Evolutionary conservation across 208 protist genomes (phyloP).

Genomic region (Trypanosoma congolense): DNA sequence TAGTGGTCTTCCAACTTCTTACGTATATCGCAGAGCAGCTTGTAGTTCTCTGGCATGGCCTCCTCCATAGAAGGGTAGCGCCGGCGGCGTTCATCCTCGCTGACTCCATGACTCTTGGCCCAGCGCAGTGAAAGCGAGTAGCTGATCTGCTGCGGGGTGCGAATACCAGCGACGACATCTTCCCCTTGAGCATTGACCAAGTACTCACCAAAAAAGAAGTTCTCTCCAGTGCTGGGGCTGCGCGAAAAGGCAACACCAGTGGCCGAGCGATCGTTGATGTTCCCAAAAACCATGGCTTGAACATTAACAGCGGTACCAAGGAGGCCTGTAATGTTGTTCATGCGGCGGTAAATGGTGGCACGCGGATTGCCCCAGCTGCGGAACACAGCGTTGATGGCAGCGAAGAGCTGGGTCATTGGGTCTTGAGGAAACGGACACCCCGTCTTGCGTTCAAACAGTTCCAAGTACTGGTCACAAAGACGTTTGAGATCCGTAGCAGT

Average conservation of each 20-base stretch:
- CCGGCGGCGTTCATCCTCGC: slow-evolving; percentile 51
- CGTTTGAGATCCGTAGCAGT: slow-evolving; percentile 69
- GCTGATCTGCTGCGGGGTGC: slow-evolving; percentile 89
- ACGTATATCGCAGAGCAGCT: slow-evolving; percentile 78
- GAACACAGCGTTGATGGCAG: slow-evolving; percentile 90
- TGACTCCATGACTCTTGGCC: slow-evolving; percentile 67
- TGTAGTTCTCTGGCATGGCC: slow-evolving; percentile 82
- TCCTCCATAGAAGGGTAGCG: slow-evolving; percentile 83
- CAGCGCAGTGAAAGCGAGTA: slow-evolving; percentile 50
- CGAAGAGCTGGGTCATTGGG: slow-evolving; percentile 80
- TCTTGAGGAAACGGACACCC: slow-evolving; percentile 85
- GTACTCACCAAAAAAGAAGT: slow-evolving; percentile 93
- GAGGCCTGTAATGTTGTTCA: slow-evolving; percentile 88
- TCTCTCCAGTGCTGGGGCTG: slow-evolving; percentile 90
- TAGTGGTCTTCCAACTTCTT: slow-evolving; percentile 87
- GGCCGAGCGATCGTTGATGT: slow-evolving; percentile 86
- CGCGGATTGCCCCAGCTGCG: slow-evolving; percentile 87
- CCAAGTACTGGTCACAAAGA: slow-evolving; percentile 66
- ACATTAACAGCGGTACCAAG: slow-evolving; percentile 94
- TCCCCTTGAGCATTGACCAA: slow-evolving; percentile 94
- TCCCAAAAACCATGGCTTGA: slow-evolving; percentile 95
- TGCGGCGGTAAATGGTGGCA: slow-evolving; percentile 87
- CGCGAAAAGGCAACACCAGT: slow-evolving; percentile 94
- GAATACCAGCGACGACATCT: slow-evolving; percentile 94
- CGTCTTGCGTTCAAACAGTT: slow-evolving; percentile 57